phyloP scores from a whole-genome alignment of 805 yeast species.

The Myxozyma vanderwaltii region DNA sequence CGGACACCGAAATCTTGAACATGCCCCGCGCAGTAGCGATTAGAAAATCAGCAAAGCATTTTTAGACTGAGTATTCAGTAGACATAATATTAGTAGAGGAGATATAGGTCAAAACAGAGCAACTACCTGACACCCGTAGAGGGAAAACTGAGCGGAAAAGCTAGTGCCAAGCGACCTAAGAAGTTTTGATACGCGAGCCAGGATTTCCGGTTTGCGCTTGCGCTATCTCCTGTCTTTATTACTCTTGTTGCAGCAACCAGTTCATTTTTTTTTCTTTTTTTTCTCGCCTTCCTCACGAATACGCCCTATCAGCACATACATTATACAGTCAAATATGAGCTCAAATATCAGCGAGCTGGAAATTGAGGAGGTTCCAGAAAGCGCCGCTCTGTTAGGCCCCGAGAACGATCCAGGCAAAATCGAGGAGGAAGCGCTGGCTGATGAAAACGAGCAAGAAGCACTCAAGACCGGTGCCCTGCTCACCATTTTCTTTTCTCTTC shows the following conservation, averaged over 20 bases:
- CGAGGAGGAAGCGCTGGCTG: conserved; percentile 23
- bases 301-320: background rate
- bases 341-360: conserved; percentile 13
- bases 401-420: conserved; percentile 1
- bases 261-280: background rate
- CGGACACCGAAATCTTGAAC: too few relatives aligned
- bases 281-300: background rate
- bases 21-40: too few relatives aligned
- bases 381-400: conserved; percentile 8
- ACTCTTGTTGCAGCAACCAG: background rate
- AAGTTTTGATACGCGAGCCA: background rate
- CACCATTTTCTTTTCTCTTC: conserved; percentile 32
- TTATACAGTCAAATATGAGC: background rate
- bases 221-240: background rate
- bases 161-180: background rate
- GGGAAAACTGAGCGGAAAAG: too few relatives aligned
- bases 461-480: conserved; percentile 15
- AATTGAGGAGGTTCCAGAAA: conserved; percentile 15
- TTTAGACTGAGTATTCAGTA: too few relatives aligned
- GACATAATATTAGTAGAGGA: too few relatives aligned
- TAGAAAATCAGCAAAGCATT: too few relatives aligned
- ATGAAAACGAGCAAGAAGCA: conserved; percentile 22
- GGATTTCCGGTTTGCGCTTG: background rate
- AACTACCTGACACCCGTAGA: too few relatives aligned
- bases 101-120: too few relatives aligned